A percentile compares a stretch with the other conserved stretches of the same genome.
Conservation (phyloP, 2,329 filamentous ascomycete genomes). For the Microcera coccophila region DNA sequence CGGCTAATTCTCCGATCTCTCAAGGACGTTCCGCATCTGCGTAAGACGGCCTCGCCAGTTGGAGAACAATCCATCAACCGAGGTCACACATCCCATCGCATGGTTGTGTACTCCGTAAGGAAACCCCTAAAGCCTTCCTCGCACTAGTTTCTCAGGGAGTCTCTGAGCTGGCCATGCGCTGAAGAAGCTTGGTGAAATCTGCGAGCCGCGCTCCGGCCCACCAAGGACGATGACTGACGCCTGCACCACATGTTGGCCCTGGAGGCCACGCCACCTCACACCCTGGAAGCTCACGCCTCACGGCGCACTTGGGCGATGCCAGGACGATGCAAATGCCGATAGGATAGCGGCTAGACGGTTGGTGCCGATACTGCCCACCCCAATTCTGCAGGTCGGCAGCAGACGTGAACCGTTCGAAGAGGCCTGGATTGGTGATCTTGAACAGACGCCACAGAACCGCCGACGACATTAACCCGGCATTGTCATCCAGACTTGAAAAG, state of each 20-base stretch:
- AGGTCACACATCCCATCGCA: conserved; percentile 10
- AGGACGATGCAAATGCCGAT: not conserved
- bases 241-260: no score
- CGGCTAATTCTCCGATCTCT: conserved; percentile 18
- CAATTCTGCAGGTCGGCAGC: not conserved
- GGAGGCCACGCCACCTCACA: no score
- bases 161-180: conserved; percentile 15
- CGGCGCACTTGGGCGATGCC: not conserved
- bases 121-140: conserved; percentile 18
- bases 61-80: conserved; percentile 18
- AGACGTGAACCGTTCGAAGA: not conserved
- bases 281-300: not conserved
- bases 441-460: not conserved
- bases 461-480: not conserved
- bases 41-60: conserved; percentile 11
- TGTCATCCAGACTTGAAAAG: conserved; percentile 15
- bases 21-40: conserved; percentile 11
- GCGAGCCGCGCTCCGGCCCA: no score
- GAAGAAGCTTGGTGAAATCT: conserved; percentile 19
- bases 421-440: not conserved
- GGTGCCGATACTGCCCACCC: not conserved
- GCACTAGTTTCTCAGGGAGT: conserved; percentile 14
- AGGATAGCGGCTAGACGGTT: not conserved
- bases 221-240: no score
- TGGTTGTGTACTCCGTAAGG: no score